phyloP scores from a whole-genome alignment of 768 basidiomycete species.

The Pulveroboletus sp. region DNA sequence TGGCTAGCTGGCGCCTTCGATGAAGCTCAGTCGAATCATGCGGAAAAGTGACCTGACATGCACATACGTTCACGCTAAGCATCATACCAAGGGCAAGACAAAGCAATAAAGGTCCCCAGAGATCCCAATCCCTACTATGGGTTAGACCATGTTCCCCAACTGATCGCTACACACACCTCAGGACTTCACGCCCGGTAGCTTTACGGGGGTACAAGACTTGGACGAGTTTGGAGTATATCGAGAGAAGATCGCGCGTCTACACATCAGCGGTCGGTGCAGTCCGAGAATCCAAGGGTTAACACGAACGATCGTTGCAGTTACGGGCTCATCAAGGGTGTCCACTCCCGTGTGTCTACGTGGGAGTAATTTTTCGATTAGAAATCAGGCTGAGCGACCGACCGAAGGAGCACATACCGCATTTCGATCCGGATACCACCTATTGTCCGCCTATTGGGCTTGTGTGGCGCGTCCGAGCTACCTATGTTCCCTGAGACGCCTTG shows the following conservation, averaged over 20 bases:
- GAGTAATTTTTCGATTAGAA: not conserved
- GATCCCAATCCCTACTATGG: conserved; percentile 82
- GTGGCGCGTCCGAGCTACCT: conserved; percentile 43
- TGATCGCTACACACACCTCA: conserved; percentile 46
- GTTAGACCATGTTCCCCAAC: conserved; percentile 3
- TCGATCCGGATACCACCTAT: conserved; percentile 88
- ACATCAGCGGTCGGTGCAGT: conserved; percentile 7
- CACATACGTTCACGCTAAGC: conserved; percentile 74
- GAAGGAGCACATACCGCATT: conserved; percentile 57
- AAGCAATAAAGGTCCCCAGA: conserved; percentile 92
- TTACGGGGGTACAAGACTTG: conserved; percentile 90
- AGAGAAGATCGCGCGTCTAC: conserved; percentile 82
- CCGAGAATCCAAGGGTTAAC: conserved; percentile 1
- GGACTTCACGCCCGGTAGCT: conserved; percentile 69
- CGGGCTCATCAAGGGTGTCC: conserved; percentile 91
- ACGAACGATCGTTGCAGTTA: conserved; percentile 82
- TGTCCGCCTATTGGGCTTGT: conserved; percentile 51
- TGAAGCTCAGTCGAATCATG: not conserved
- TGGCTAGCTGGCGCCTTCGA: conserved; percentile 76
- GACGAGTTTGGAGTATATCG: conserved; percentile 88
- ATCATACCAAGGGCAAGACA: conserved; percentile 77
- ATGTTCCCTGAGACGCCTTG: conserved; percentile 67
- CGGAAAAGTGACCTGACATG: not conserved
- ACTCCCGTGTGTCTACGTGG: conserved; percentile 58
- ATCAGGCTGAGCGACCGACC: not conserved